Evolutionary conservation across 495 filamentous ascomycete genomes (phyloP).

Genomic region (Xanthoparmelia taractica): DNA sequence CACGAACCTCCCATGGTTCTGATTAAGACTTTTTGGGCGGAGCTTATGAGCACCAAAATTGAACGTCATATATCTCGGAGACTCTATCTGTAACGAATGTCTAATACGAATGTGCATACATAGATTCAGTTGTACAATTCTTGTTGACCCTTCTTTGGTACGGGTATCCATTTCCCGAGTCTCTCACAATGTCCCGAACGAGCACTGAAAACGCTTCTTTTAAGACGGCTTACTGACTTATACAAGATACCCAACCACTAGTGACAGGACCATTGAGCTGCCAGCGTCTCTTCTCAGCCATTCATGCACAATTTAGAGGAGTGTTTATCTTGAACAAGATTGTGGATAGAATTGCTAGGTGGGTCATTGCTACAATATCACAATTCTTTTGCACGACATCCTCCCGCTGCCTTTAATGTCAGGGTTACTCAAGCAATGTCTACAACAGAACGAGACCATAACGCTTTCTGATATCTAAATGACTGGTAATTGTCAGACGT

Average conservation of each 20-base stretch:
- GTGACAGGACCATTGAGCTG: neutral
- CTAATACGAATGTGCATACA: constrained; percentile 3
- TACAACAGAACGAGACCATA: neutral
- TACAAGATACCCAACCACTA: constrained; percentile 12
- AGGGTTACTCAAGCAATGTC: neutral
- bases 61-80: neutral
- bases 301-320: constrained; percentile 7
- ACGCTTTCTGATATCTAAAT: neutral
- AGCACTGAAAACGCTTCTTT: neutral
- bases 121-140: constrained; percentile 10
- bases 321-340: neutral
- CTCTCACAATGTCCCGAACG: neutral
- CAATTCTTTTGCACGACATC: neutral
- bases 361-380: neutral
- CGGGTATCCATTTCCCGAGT: neutral
- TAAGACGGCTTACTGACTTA: neutral
- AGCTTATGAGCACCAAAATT: neutral
- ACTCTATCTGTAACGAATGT: neutral
- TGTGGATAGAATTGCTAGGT: constrained; percentile 19
- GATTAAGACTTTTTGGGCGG: neutral
- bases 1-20: neutral
- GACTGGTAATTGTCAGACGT: neutral
- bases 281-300: neutral
- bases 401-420: neutral
- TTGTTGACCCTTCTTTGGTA: constrained; percentile 1